A percentile compares a stretch with the other conserved stretches of the same genome.
phyloP scores from a whole-genome alignment of 352 stramenopile species.

The Pythium dissotocum region DNA sequence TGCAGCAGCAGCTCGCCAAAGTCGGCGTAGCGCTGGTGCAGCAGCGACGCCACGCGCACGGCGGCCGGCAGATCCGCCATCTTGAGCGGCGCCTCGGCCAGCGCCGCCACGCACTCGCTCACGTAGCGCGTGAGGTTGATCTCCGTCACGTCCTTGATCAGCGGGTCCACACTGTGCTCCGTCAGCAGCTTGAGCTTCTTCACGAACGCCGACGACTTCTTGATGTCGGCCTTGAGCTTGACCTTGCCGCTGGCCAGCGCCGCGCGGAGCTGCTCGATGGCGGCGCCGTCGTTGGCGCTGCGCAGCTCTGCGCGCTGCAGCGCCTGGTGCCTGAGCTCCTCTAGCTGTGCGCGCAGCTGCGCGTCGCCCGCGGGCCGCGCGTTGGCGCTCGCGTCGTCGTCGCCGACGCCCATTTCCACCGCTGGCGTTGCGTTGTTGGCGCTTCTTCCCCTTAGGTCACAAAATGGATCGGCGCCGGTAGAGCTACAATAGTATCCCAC shows the following conservation, averaged over 20 bases:
- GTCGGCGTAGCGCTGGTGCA: constrained; percentile 92
- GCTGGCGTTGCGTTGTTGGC: not conserved
- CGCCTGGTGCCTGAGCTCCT: constrained; percentile 46
- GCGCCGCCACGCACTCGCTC: constrained; percentile 91
- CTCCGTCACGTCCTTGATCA: constrained; percentile 86
- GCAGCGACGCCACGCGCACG: constrained; percentile 81
- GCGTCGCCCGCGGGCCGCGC: constrained; percentile 12
- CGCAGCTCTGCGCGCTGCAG: constrained; percentile 48
- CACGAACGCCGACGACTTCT: constrained; percentile 97
- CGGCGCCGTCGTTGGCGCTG: constrained; percentile 47
- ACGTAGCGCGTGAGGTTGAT: constrained; percentile 95
- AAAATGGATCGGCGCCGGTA: not conserved
- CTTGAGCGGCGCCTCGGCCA: constrained; percentile 89
- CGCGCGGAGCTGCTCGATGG: constrained; percentile 58
- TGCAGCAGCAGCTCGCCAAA: constrained; percentile 72
- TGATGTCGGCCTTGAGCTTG: constrained; percentile 97
- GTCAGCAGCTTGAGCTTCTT: constrained; percentile 93
- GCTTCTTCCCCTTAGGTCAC: not conserved
- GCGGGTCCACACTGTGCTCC: constrained; percentile 65
- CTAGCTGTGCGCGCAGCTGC: constrained; percentile 36
- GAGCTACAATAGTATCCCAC: not conserved
- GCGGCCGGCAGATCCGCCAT: constrained; percentile 83
- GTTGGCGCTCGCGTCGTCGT: not conserved
- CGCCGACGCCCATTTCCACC: not conserved
- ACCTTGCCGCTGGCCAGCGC: constrained; percentile 86